Conservation (phyloP, 371 early-diverging fungal genomes). For the Chytridium lagenaria region DNA sequence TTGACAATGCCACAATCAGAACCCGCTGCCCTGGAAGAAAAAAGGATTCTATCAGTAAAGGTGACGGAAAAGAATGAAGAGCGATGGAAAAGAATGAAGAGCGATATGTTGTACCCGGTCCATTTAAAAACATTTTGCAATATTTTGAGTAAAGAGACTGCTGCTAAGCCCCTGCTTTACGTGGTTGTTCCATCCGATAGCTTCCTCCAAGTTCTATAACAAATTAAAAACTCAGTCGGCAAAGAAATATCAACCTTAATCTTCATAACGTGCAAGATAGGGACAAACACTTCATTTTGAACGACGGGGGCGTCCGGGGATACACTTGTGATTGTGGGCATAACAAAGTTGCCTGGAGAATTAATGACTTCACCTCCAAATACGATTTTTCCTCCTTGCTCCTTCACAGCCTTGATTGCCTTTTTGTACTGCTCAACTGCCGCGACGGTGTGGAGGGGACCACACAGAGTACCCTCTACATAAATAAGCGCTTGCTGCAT, state of each 20-base stretch:
- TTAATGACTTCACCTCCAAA: constrained; percentile 79
- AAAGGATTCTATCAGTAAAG: background rate
- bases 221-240: constrained; percentile 1
- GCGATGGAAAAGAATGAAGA: too few species aligned
- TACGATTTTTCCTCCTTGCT: constrained; percentile 87
- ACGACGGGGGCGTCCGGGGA: constrained; percentile 76
- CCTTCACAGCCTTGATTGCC: constrained; percentile 76
- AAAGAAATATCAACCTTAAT: constrained; percentile 59
- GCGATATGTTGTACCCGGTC: constrained; percentile 68
- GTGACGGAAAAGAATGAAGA: constrained; percentile 5
- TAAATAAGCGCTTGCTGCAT: background rate
- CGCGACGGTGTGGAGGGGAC: constrained; percentile 88
- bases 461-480: constrained; percentile 80
- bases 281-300: constrained; percentile 95
- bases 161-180: constrained; percentile 92
- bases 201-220: constrained; percentile 77
- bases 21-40: constrained; percentile 69
- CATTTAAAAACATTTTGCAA: constrained; percentile 89
- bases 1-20: constrained; percentile 98
- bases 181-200: constrained; percentile 86
- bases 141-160: constrained; percentile 84
- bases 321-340: constrained; percentile 90
- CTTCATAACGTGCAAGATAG: constrained; percentile 89
- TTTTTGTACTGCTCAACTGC: constrained; percentile 80
- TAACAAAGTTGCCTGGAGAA: constrained; percentile 89